Conservation (phyloP, 768 basidiomycete genomes). For the Trametes sanguinea region DNA sequence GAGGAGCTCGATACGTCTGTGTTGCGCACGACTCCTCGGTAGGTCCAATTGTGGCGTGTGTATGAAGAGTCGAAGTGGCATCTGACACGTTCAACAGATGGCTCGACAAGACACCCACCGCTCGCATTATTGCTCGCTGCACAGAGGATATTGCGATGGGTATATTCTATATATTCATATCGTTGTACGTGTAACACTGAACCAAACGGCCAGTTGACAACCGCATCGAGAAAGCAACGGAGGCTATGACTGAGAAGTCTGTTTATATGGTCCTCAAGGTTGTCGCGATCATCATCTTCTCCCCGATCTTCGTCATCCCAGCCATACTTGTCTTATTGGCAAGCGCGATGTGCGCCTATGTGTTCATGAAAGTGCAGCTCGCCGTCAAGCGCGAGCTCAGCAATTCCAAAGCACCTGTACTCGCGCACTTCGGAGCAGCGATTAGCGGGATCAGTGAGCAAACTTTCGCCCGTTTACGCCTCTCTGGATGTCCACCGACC, state of each 20-base stretch:
- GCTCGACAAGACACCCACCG: slow-evolving; percentile 38
- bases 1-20: slow-evolving; percentile 51
- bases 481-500: not conserved
- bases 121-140: slow-evolving; percentile 36
- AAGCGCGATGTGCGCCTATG: slow-evolving; percentile 41
- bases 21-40: slow-evolving; percentile 61
- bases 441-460: slow-evolving; percentile 53
- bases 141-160: slow-evolving; percentile 36
- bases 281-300: slow-evolving; percentile 36
- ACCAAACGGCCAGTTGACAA: slow-evolving; percentile 20
- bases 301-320: slow-evolving; percentile 42
- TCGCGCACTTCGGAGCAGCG: slow-evolving; percentile 54
- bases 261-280: slow-evolving; percentile 38
- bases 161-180: slow-evolving; percentile 7
- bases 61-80: not conserved
- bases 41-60: too few species aligned
- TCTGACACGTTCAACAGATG: slow-evolving; percentile 26
- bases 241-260: slow-evolving; percentile 25
- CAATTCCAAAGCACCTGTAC: slow-evolving; percentile 45
- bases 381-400: slow-evolving; percentile 55
- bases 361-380: slow-evolving; percentile 55
- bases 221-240: slow-evolving; percentile 4
- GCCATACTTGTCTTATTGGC: slow-evolving; percentile 37
- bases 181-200: too few species aligned
- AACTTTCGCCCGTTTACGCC: not conserved